Evolutionary conservation across 805 yeast species (phyloP).

Genomic region (Ogataea neopini): DNA sequence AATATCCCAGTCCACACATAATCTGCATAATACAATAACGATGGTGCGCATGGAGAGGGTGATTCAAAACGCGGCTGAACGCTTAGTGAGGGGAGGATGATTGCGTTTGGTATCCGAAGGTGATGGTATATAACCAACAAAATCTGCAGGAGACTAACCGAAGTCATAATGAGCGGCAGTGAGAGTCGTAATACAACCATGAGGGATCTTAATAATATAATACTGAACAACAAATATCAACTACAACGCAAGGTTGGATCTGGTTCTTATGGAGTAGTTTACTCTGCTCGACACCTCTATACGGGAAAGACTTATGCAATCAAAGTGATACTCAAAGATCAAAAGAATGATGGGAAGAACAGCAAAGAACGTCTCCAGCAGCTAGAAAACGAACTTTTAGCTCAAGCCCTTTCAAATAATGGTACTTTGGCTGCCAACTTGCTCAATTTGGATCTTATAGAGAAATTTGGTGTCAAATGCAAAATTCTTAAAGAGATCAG

Average conservation of each 20-base stretch:
- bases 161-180: too few relatives aligned
- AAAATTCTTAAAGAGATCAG: conserved; percentile 64
- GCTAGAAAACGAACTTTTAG: conserved; percentile 30
- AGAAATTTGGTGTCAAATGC: conserved; percentile 35
- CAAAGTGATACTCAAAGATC: conserved; percentile 62
- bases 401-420: conserved; percentile 28
- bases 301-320: conserved; percentile 63
- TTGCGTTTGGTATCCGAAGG: conserved; percentile 3
- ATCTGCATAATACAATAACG: neutral
- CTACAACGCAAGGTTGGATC: conserved; percentile 64
- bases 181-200: too few relatives aligned
- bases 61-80: neutral
- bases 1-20: neutral
- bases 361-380: conserved; percentile 31
- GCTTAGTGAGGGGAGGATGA: neutral
- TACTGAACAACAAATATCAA: conserved; percentile 39
- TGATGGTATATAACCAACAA: neutral
- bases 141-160: too few relatives aligned
- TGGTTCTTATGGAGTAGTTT: conserved; percentile 85
- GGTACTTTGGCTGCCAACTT: conserved; percentile 32
- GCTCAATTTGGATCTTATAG: conserved; percentile 39
- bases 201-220: conserved; percentile 33
- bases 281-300: conserved; percentile 57
- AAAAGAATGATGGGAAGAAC: conserved; percentile 34
- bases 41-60: neutral